phyloP scores from a whole-genome alignment of 306 rosid species.

The Clitoria ternatea region DNA sequence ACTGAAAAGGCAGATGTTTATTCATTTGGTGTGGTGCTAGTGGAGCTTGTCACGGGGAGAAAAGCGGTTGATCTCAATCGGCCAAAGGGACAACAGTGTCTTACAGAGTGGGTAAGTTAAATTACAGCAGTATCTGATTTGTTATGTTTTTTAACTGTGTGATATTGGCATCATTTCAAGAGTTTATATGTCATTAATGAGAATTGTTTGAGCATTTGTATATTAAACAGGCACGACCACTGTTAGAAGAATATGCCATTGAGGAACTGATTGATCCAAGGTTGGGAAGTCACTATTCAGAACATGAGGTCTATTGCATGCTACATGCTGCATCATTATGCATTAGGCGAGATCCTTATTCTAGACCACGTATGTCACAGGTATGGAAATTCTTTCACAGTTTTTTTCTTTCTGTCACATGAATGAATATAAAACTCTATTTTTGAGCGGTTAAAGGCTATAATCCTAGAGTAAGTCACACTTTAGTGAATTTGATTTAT shows the following conservation, averaged over 20 bases:
- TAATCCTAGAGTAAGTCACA: background rate
- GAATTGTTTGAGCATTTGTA: constrained; percentile 22
- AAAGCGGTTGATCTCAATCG: constrained; percentile 91
- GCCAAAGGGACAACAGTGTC: constrained; percentile 98
- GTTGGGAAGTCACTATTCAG: constrained; percentile 64
- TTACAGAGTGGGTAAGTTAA: constrained; percentile 85
- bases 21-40: constrained; percentile 93
- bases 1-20: constrained; percentile 98
- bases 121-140: background rate
- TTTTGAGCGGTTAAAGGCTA: background rate
- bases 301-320: constrained; percentile 88
- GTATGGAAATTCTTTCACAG: constrained; percentile 24
- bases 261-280: constrained; percentile 89
- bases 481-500: background rate
- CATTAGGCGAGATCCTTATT: constrained; percentile 80
- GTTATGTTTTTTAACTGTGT: background rate
- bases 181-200: background rate
- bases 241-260: constrained; percentile 66
- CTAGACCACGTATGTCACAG: constrained; percentile 99
- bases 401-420: background rate
- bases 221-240: constrained; percentile 76
- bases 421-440: background rate
- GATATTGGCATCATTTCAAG: background rate
- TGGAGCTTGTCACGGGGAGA: constrained; percentile 87
- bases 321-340: constrained; percentile 90